phyloP scores from a whole-genome alignment of 2,329 filamentous ascomycete genomes.

The Talaromyces funiculosus region DNA sequence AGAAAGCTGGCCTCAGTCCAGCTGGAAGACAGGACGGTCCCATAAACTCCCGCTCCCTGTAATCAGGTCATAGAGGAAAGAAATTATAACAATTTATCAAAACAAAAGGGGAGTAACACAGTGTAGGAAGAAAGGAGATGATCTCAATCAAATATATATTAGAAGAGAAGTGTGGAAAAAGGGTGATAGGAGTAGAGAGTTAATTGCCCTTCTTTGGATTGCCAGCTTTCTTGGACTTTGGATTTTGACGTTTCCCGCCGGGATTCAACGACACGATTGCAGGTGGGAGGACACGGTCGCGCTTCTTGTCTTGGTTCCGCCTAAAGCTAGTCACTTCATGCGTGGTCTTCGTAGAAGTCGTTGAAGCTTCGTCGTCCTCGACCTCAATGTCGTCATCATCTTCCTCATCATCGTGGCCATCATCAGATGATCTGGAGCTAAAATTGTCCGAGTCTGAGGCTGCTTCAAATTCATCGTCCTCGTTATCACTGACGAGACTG shows the following conservation, averaged over 20 bases:
- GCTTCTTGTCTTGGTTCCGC: constrained; percentile 28
- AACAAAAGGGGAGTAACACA: constrained; percentile 13
- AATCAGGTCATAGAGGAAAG: constrained; percentile 1
- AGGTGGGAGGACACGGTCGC: constrained; percentile 23
- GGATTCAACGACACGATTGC: constrained; percentile 25
- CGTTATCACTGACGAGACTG: constrained; percentile 65
- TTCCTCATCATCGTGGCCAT: constrained; percentile 49
- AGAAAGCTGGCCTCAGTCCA: constrained; percentile 1
- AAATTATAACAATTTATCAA: constrained; percentile 14
- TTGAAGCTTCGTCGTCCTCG: constrained; percentile 40
- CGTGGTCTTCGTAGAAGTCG: constrained; percentile 31
- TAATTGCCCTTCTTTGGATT: constrained; percentile 22
- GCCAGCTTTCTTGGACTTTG: constrained; percentile 25
- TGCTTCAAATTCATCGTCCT: constrained; percentile 62
- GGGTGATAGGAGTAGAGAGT: neutral
- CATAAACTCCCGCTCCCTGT: constrained; percentile 1
- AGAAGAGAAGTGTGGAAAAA: constrained; percentile 1
- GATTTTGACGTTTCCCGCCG: constrained; percentile 26
- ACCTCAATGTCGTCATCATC: constrained; percentile 39
- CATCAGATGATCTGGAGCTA: constrained; percentile 40
- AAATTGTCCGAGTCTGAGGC: constrained; percentile 62
- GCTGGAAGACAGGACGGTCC: neutral
- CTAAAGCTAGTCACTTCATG: constrained; percentile 28
- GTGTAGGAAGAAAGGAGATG: constrained; percentile 14
- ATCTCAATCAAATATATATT: constrained; percentile 14